A percentile compares a stretch with the other conserved stretches of the same genome.
phyloP scores from a whole-genome alignment of 768 basidiomycete genomes.

The Amanita molliuscula region DNA sequence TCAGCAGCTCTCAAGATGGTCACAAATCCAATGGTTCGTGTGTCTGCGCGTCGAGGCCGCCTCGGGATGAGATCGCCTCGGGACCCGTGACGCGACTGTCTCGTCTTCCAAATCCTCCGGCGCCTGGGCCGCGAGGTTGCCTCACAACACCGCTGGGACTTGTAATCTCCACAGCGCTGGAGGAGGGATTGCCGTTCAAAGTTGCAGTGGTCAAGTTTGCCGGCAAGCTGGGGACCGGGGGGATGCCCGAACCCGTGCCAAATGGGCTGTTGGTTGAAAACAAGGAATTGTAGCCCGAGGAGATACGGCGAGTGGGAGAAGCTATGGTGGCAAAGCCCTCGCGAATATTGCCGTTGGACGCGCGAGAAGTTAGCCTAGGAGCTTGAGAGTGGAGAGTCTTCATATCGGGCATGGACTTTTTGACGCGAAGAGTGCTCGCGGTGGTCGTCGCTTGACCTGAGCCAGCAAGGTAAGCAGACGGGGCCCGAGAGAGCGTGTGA shows the following conservation, averaged over 20 bases:
- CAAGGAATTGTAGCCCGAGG: constrained; percentile 60
- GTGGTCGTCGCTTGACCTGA: constrained; percentile 29
- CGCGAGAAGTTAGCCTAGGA: constrained; percentile 67
- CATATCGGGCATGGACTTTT: constrained; percentile 99
- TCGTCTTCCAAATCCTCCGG: constrained; percentile 61
- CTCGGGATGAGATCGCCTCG: constrained; percentile 32
- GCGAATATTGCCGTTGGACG: constrained; percentile 85
- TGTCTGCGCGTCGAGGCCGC: constrained; percentile 75
- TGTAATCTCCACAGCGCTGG: constrained; percentile 18
- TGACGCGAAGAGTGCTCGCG: constrained; percentile 63
- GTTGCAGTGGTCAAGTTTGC: constrained; percentile 34
- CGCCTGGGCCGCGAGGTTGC: constrained; percentile 79
- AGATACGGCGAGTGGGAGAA: constrained; percentile 68
- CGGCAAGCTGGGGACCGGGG: constrained; percentile 76
- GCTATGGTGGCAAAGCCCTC: constrained; percentile 82
- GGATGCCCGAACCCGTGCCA: constrained; percentile 27
- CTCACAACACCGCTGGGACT: constrained; percentile 54
- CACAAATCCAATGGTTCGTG: constrained; percentile 84
- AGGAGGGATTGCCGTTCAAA: constrained; percentile 26
- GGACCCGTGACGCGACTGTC: constrained; percentile 43
- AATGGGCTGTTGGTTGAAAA: constrained; percentile 49
- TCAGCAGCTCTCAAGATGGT: constrained; percentile 18
- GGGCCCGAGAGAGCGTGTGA: constrained; percentile 70
- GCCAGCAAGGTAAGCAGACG: constrained; percentile 69
- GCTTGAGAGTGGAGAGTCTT: constrained; percentile 75